Evolutionary conservation across 306 rosid genomes (phyloP).

Genomic region (Delonix regia): DNA sequence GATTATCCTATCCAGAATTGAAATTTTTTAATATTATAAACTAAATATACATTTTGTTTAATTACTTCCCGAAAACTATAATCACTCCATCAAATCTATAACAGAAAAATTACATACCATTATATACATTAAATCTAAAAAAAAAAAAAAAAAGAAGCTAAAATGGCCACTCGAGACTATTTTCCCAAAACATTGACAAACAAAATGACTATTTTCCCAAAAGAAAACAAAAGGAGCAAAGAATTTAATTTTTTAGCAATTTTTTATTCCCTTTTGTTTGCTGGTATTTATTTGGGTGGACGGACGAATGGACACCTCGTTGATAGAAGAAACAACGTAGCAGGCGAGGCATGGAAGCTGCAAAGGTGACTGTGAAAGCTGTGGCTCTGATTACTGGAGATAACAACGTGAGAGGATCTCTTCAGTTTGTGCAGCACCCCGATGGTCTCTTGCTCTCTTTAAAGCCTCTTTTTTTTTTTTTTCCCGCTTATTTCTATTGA

Average conservation of each 20-base stretch:
- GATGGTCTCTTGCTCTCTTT: constrained; percentile 41
- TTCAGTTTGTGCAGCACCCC: constrained; percentile 58
- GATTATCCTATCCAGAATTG: no score
- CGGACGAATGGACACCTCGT: not conserved
- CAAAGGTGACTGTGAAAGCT: constrained; percentile 53
- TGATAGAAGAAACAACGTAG: not conserved
- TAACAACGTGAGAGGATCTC: constrained; percentile 58
- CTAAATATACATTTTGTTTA: not conserved
- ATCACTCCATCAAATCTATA: not conserved
- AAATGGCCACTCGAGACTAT: not conserved
- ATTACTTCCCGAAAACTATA: not conserved
- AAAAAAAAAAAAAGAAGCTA: not conserved
- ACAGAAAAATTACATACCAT: not conserved
- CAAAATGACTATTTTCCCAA: not conserved
- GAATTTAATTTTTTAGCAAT: no score
- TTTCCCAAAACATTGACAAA: not conserved
- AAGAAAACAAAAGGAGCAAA: no score
- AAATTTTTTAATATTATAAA: no score
- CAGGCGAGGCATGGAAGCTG: constrained; percentile 13
- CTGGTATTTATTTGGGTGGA: not conserved
- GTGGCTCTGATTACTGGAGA: constrained; percentile 67
- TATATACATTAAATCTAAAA: not conserved
- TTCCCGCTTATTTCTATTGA: not conserved
- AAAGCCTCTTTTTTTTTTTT: no score
- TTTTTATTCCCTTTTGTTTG: not conserved